Evolutionary conservation across 768 basidiomycete genomes (phyloP).

Genomic region (Boletus vinaceobasis): DNA sequence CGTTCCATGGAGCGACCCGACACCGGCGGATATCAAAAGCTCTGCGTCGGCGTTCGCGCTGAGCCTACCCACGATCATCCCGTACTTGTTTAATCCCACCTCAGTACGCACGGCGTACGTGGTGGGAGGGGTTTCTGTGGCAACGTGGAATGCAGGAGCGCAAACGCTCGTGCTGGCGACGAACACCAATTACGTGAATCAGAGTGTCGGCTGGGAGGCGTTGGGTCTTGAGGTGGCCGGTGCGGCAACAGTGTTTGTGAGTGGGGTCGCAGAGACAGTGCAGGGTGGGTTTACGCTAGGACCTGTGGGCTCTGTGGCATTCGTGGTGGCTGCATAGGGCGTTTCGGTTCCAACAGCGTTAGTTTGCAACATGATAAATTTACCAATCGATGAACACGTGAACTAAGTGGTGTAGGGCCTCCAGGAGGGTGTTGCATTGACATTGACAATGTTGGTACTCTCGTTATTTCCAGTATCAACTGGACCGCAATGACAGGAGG

Average conservation of each 20-base stretch:
- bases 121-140: constrained; percentile 43
- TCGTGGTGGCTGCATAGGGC: constrained; percentile 1
- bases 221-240: constrained; percentile 19
- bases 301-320: constrained; percentile 23
- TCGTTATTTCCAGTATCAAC: background rate
- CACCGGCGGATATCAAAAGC: constrained; percentile 48
- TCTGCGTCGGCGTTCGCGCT: constrained; percentile 48
- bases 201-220: constrained; percentile 32
- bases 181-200: constrained; percentile 45
- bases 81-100: constrained; percentile 43
- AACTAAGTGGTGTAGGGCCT: background rate
- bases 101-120: constrained; percentile 41
- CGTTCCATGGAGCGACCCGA: constrained; percentile 50
- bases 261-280: constrained; percentile 13
- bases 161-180: constrained; percentile 48
- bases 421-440: background rate
- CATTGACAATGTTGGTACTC: too few relatives aligned
- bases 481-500: background rate
- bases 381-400: background rate
- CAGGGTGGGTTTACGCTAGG: constrained; percentile 18
- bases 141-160: constrained; percentile 43
- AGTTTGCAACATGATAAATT: too few relatives aligned
- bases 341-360: too few relatives aligned
- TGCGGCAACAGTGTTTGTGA: constrained; percentile 7
- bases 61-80: constrained; percentile 42